These are phyloP conservation scores for Dothidotthia symphoricarpi DNA, from an alignment of 2,329 filamentous ascomycete species.

Conservation along the genomic window DNA sequence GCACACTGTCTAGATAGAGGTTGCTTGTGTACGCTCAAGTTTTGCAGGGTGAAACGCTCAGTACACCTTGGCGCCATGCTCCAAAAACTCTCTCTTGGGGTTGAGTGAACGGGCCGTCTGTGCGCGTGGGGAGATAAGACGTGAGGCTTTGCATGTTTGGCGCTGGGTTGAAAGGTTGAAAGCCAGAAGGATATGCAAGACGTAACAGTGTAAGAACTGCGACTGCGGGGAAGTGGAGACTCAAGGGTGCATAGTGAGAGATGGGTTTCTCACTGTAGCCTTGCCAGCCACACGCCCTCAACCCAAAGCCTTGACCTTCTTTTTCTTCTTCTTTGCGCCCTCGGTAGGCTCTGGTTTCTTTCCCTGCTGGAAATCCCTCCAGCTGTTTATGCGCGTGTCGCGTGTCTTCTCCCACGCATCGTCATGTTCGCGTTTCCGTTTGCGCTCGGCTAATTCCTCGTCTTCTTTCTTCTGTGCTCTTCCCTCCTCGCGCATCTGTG, in stretches of 20 bases:
- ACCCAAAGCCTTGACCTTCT: slow-evolving; percentile 55
- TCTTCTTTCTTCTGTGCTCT: slow-evolving; percentile 82
- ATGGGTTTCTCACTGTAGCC: too few relatives aligned
- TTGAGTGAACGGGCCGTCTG: not conserved
- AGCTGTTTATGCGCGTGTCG: slow-evolving; percentile 88
- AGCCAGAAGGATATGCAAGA: too few relatives aligned
- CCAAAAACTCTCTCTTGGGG: slow-evolving; percentile 2
- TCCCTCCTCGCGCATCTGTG: slow-evolving; percentile 94
- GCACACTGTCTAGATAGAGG: too few relatives aligned
- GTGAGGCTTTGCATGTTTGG: too few relatives aligned
- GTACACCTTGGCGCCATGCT: slow-evolving; percentile 2
- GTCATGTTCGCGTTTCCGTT: slow-evolving; percentile 75
- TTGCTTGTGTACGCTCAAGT: not conserved
- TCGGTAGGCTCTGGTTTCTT: slow-evolving; percentile 51
- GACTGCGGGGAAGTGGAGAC: too few relatives aligned
- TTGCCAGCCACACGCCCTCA: slow-evolving; percentile 23
- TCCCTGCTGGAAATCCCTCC: slow-evolving; percentile 83
- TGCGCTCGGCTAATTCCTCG: slow-evolving; percentile 68
- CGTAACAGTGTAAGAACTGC: too few relatives aligned
- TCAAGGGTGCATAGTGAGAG: too few relatives aligned
- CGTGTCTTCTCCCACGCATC: slow-evolving; percentile 92
- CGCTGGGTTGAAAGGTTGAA: too few relatives aligned
- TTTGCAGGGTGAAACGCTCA: slow-evolving; percentile 1
- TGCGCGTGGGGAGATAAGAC: too few relatives aligned
- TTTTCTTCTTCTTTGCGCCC: slow-evolving; percentile 49